Base-by-base conservation (phyloP, 2,329 filamentous ascomycete species). In the Cladobotryum mycophilum region DNA sequence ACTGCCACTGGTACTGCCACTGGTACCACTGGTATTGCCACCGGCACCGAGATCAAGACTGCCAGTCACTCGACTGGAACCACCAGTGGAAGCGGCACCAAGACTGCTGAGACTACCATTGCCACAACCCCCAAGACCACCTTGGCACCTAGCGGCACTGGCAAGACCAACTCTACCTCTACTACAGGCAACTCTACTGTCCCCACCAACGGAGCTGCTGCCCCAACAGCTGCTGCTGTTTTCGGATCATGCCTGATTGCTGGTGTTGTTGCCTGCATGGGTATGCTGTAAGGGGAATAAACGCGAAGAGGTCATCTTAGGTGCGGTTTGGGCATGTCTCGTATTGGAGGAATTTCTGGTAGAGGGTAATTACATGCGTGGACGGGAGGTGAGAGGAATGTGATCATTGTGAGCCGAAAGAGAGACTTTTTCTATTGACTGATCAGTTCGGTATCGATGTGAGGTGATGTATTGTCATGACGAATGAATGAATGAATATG, bases 251-350 rank as follows among this genome's bases (percentile, higher is more conserved):
- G 44, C 20, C 42, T 64, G 33, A 38, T 64, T 41, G 64, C 61
- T 41, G 64, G 63, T 38, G 59, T 61, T 37, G 64, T 57, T 17
- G 63, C 60, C 45, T 61, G 58, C 41, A 53, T 57, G 43, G 64
- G 60, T 22, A 49, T 67, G 38, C 34, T 65, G 41, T 67, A 59
- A 47, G 44, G 44, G 14, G 6, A 30, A 30, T 30, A 30, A 30
- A 11, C 25, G 25, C 25, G 6, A 30, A 8, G 25, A 6, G 25
- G 8, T 30, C 4, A 30, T 5, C 2, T 6, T 3, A 30, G 25
- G 25, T 30, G 25, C 25, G 8, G 25, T 30, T 30, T 11, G 9
- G 4, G 25, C 25, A 30, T 30, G 25, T 30, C 25, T 30, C 25
- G 25, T 8, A 30, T 30, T 7, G 25, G 25, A 30, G 9, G 25